Conservation (phyloP, 495 filamentous ascomycete species). For the Cercophora sp. region DNA sequence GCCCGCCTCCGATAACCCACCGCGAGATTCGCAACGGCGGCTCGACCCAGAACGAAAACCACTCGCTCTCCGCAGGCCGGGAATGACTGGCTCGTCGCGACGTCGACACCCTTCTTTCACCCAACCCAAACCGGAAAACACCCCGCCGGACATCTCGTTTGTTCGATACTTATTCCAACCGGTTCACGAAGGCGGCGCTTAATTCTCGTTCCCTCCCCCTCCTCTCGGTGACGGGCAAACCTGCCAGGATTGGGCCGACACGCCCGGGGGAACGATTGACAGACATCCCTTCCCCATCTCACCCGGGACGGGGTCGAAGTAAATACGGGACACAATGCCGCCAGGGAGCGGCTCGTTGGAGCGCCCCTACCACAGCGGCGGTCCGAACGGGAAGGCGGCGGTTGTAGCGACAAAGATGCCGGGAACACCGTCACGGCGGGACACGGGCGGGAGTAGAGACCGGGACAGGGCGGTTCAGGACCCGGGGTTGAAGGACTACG, state of each 20-base stretch:
- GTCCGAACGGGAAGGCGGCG: slow-evolving; percentile 23
- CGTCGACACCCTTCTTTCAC: neutral
- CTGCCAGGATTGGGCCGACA: slow-evolving; percentile 1
- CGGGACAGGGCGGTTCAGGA: slow-evolving; percentile 40
- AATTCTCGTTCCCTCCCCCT: no score
- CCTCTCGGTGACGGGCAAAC: neutral
- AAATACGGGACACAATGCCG: neutral
- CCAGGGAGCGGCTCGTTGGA: slow-evolving; percentile 16
- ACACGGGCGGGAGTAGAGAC: slow-evolving; percentile 22
- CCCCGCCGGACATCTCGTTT: no score
- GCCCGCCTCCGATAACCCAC: neutral
- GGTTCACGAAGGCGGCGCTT: no score
- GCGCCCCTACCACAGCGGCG: slow-evolving; percentile 28
- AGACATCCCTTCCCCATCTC: neutral
- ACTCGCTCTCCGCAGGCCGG: slow-evolving; percentile 1
- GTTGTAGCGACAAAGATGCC: slow-evolving; percentile 27
- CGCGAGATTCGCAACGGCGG: neutral
- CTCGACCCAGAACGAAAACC: neutral
- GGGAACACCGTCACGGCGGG: slow-evolving; percentile 30
- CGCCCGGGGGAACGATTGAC: no score
- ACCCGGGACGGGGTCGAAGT: slow-evolving; percentile 10
- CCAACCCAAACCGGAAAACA: no score
- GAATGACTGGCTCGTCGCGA: slow-evolving; percentile 11
- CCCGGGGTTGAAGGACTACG: slow-evolving; percentile 49
- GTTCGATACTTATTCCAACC: no score